These are phyloP conservation scores for Zarea fungicola DNA, from an alignment of 2,329 filamentous ascomycete species.

Conservation along the genomic window DNA sequence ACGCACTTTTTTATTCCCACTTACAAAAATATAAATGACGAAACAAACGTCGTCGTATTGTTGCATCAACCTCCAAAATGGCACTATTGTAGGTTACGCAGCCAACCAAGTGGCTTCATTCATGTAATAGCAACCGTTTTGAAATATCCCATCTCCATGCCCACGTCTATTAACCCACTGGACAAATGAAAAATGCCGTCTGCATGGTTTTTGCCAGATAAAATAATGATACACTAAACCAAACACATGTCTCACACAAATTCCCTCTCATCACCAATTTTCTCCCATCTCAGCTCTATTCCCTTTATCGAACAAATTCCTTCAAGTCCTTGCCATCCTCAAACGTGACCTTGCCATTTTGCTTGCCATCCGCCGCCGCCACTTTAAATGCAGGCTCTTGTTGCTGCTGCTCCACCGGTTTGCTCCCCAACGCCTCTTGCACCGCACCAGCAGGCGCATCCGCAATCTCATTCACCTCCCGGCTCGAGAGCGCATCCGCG, in stretches of 20 bases:
- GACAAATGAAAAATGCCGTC: neutral
- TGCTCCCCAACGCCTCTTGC: constrained; percentile 52
- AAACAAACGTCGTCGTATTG: no score
- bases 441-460: constrained; percentile 70
- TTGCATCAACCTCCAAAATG: no score
- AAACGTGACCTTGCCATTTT: constrained; percentile 63
- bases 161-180: constrained; percentile 3
- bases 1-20: no score
- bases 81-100: no score
- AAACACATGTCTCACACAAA: no score
- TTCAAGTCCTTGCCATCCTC: constrained; percentile 55
- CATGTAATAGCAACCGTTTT: no score
- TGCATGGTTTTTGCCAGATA: constrained; percentile 6
- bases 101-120: no score
- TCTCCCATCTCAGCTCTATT: neutral
- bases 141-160: neutral
- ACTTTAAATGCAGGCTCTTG: constrained; percentile 42
- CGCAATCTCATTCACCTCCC: constrained; percentile 87
- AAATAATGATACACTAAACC: constrained; percentile 6
- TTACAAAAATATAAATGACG: no score
- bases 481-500: constrained; percentile 68
- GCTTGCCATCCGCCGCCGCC: constrained; percentile 52
- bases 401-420: constrained; percentile 16
- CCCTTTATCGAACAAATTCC: constrained; percentile 45
- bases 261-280: neutral